These are phyloP conservation scores for Gliomastix tumulicola DNA, from an alignment of 2,329 filamentous ascomycete species.

Conservation along the genomic window DNA sequence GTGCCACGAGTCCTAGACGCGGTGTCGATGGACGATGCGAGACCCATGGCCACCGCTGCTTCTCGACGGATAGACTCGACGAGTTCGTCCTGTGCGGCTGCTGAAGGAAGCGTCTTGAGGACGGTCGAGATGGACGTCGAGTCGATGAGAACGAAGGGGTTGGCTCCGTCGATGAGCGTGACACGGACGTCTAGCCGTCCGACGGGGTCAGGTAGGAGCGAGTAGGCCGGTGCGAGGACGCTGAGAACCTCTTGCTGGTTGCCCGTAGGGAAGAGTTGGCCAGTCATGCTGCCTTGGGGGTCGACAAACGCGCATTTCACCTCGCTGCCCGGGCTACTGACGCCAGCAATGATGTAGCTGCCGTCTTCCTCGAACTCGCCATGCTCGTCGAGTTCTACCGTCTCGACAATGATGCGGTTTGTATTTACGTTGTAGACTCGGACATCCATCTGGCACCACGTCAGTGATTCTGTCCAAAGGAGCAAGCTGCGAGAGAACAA, in stretches of 20 bases:
- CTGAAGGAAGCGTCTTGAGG: slow-evolving; percentile 1
- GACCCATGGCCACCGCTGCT: slow-evolving; percentile 51
- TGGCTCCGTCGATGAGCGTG: slow-evolving; percentile 26
- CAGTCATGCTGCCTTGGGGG: slow-evolving; percentile 54
- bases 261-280: slow-evolving; percentile 50
- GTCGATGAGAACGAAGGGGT: slow-evolving; percentile 44
- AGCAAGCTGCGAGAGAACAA: no score
- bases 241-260: slow-evolving; percentile 35
- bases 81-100: slow-evolving; percentile 7
- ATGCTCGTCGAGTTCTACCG: slow-evolving; percentile 38
- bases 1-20: slow-evolving; percentile 20
- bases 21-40: slow-evolving; percentile 30
- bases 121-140: slow-evolving; percentile 17
- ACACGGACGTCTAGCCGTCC: slow-evolving; percentile 11
- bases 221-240: slow-evolving; percentile 17
- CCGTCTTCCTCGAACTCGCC: slow-evolving; percentile 40
- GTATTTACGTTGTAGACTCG: slow-evolving; percentile 59
- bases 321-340: slow-evolving; percentile 41
- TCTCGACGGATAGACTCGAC: slow-evolving; percentile 45
- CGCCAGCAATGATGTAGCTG: slow-evolving; percentile 51
- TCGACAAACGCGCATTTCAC: slow-evolving; percentile 52
- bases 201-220: slow-evolving; percentile 11
- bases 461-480: no score
- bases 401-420: slow-evolving; percentile 44
- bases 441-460: slow-evolving; percentile 14